phyloP scores from a whole-genome alignment of 2,329 filamentous ascomycete genomes.

The Microcera coccophila region DNA sequence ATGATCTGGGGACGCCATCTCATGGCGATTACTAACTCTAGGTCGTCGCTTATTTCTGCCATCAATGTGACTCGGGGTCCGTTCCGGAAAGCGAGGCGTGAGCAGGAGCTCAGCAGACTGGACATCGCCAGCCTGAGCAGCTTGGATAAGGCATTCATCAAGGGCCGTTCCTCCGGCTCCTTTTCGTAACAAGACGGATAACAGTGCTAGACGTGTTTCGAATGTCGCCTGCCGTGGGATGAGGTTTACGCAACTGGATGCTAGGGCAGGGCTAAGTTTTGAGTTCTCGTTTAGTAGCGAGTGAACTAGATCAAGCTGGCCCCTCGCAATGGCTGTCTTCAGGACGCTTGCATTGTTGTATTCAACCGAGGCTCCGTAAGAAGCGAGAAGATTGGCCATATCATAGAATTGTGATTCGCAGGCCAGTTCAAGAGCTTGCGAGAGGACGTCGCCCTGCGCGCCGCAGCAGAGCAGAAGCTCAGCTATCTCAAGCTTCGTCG shows the following conservation, averaged over 20 bases:
- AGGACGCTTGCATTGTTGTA: constrained; percentile 49
- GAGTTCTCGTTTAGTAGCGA: constrained; percentile 45
- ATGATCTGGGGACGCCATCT: constrained; percentile 50
- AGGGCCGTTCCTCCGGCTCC: constrained; percentile 47
- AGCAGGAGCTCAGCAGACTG: constrained; percentile 48
- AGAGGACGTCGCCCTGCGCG: constrained; percentile 48
- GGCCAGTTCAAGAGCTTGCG: constrained; percentile 46
- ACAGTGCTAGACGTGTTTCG: constrained; percentile 43
- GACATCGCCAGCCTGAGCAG: constrained; percentile 45
- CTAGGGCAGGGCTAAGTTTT: constrained; percentile 40
- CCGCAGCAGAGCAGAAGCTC: constrained; percentile 58
- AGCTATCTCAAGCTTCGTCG: constrained; percentile 48
- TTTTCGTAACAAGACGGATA: constrained; percentile 46
- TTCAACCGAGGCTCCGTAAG: constrained; percentile 52
- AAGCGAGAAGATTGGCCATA: constrained; percentile 51
- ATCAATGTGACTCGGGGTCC: constrained; percentile 13
- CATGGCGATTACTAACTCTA: constrained; percentile 41
- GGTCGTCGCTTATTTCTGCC: constrained; percentile 17
- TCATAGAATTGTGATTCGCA: constrained; percentile 49
- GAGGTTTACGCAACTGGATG: constrained; percentile 47
- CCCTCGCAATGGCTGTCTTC: constrained; percentile 44
- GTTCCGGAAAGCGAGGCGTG: constrained; percentile 43
- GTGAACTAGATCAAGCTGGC: constrained; percentile 44
- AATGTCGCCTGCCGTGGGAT: constrained; percentile 46
- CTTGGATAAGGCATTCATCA: constrained; percentile 49